Evolutionary conservation across 805 yeast genomes (phyloP).

Genomic region (Kockiozyma suomiensis): DNA sequence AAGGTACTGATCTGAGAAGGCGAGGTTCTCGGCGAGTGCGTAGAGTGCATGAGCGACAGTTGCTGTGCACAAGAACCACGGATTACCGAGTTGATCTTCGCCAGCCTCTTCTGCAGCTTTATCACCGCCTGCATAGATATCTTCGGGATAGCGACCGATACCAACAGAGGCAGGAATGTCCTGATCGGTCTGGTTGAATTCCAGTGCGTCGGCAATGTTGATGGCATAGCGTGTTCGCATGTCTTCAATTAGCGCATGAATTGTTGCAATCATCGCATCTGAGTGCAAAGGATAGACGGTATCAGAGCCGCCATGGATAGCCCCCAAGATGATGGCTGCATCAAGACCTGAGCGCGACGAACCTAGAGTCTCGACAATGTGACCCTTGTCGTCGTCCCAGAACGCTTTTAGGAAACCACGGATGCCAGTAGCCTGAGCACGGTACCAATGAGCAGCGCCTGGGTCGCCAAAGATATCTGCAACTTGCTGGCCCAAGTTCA

Average conservation of each 20-base stretch:
- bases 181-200: constrained; percentile 14
- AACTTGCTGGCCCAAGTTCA: constrained; percentile 55
- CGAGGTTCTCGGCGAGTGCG: constrained; percentile 39
- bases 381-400: constrained; percentile 46
- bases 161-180: constrained; percentile 55
- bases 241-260: constrained; percentile 61
- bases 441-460: constrained; percentile 33
- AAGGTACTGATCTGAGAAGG: constrained; percentile 17
- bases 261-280: constrained; percentile 45
- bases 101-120: constrained; percentile 46
- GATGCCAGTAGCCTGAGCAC: constrained; percentile 22
- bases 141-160: constrained; percentile 92
- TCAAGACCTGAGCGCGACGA: constrained; percentile 72
- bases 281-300: constrained; percentile 37
- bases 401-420: constrained; percentile 23
- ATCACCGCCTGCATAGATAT: constrained; percentile 60
- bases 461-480: constrained; percentile 41
- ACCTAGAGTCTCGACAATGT: constrained; percentile 71
- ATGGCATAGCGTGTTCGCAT: constrained; percentile 80
- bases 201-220: constrained; percentile 46
- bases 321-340: constrained; percentile 67
- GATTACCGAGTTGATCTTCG: constrained; percentile 76
- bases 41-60: constrained; percentile 43
- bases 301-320: constrained; percentile 40
- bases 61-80: constrained; percentile 74